Evolutionary conservation across 805 yeast genomes (phyloP).

Genomic region (Wickerhamiella kurtzmanii): DNA sequence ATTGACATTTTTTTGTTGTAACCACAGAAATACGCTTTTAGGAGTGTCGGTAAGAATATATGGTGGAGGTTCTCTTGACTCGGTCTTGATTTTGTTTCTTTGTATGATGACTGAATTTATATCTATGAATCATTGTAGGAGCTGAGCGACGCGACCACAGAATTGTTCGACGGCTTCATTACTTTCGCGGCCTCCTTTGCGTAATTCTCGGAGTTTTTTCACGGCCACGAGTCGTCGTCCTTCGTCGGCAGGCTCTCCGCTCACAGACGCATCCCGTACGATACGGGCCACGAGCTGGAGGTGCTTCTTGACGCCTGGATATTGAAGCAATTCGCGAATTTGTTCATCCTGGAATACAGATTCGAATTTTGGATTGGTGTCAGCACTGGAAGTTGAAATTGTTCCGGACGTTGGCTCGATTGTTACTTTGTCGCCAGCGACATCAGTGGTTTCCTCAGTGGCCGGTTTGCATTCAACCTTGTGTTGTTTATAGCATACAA

Average conservation of each 20-base stretch:
- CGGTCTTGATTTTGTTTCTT: not conserved
- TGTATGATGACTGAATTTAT: no score
- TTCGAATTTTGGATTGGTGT: not conserved
- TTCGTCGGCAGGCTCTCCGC: conserved; percentile 40
- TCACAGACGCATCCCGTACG: conserved; percentile 32
- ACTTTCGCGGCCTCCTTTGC: conserved; percentile 52
- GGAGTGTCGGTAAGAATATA: no score
- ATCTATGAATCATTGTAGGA: not conserved
- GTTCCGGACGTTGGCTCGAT: not conserved
- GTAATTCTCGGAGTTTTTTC: conserved; percentile 43
- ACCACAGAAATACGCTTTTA: no score
- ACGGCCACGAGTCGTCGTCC: conserved; percentile 47
- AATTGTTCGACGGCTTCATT: conserved; percentile 46
- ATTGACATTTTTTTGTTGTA: no score
- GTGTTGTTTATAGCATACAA: conserved; percentile 43
- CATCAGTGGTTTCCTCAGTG: not conserved
- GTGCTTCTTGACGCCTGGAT: conserved; percentile 45
- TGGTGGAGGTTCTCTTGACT: no score
- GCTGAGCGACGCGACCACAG: not conserved
- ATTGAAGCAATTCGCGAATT: conserved; percentile 35
- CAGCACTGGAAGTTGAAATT: not conserved
- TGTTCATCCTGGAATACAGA: conserved; percentile 27
- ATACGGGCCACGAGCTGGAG: conserved; percentile 37
- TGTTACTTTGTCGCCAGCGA: not conserved
- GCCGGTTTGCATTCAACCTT: conserved; percentile 25